Percentiles rank a stretch among this genome's conserved stretches.
phyloP scores from a whole-genome alignment of 2,329 filamentous ascomycete species.

The Exserohilum turcica region DNA sequence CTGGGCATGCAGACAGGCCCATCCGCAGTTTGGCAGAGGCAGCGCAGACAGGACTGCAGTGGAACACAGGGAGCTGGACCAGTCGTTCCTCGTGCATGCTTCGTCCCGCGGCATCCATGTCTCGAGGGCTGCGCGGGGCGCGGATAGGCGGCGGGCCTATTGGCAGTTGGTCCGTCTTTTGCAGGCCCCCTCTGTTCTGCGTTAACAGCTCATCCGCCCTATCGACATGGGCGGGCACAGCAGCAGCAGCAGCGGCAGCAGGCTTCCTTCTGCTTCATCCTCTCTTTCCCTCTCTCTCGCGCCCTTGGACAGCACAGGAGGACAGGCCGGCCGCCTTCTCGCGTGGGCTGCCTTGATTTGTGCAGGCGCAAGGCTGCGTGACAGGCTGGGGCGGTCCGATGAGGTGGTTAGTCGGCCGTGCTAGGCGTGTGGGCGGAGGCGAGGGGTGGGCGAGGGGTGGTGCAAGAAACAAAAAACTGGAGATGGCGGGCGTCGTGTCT shows the following conservation, averaged over 20 bases:
- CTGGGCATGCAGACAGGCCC: neutral
- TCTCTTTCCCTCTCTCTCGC: neutral
- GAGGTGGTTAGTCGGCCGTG: neutral
- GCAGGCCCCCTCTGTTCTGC: conserved; percentile 5
- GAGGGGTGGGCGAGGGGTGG: conserved; percentile 9
- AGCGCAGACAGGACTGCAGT: conserved; percentile 4
- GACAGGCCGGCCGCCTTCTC: neutral
- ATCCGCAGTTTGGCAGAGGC: conserved; percentile 7
- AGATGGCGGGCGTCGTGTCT: conserved; percentile 2
- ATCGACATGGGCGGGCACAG: conserved; percentile 2
- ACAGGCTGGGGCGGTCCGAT: neutral
- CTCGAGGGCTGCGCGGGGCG: conserved; percentile 6
- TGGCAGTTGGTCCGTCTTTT: neutral
- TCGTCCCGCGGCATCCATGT: conserved; percentile 19
- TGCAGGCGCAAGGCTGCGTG: neutral
- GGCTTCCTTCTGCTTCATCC: neutral
- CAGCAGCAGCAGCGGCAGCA: neutral
- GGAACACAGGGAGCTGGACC: conserved; percentile 13
- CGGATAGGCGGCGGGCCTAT: conserved; percentile 12
- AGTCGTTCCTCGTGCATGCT: conserved; percentile 17
- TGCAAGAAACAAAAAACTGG: conserved; percentile 12
- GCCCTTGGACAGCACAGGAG: conserved; percentile 5
- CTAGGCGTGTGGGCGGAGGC: conserved; percentile 1
- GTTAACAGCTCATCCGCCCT: conserved; percentile 14
- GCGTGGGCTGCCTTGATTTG: neutral